Evolutionary conservation across 441 rosid species (phyloP).

Genomic region (Monsonia emarginata): DNA sequence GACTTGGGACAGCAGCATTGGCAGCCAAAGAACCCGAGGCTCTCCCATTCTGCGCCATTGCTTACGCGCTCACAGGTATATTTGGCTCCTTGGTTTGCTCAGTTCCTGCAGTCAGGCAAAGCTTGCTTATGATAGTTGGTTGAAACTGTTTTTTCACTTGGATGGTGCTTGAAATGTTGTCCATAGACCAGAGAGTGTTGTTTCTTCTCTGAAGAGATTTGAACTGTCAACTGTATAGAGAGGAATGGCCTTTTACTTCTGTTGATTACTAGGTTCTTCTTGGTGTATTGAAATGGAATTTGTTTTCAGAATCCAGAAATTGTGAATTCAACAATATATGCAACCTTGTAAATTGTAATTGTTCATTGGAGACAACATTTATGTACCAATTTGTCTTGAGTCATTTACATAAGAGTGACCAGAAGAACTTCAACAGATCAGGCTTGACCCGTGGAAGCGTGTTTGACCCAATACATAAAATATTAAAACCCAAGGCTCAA

Average conservation of each 20-base stretch:
- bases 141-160: constrained; percentile 18
- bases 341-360: no score
- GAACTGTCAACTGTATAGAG: no score
- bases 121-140: constrained; percentile 63
- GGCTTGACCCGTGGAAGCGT: no score
- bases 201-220: no score
- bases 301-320: no score
- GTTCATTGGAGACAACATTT: no score
- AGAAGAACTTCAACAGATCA: no score
- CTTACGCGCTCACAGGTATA: constrained; percentile 88
- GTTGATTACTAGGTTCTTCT: neutral
- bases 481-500: no score
- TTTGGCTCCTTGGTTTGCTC: constrained; percentile 81
- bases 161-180: neutral
- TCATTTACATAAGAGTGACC: no score
- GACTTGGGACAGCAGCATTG: constrained; percentile 91
- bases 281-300: neutral
- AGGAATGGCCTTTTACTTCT: neutral
- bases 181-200: neutral
- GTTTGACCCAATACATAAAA: no score
- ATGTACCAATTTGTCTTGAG: no score
- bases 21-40: constrained; percentile 97
- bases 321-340: no score
- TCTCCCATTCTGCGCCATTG: constrained; percentile 91
- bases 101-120: constrained; percentile 68